Evolutionary conservation across 768 basidiomycete genomes (phyloP).

Genomic region (Rhodotorula toruloides): DNA sequence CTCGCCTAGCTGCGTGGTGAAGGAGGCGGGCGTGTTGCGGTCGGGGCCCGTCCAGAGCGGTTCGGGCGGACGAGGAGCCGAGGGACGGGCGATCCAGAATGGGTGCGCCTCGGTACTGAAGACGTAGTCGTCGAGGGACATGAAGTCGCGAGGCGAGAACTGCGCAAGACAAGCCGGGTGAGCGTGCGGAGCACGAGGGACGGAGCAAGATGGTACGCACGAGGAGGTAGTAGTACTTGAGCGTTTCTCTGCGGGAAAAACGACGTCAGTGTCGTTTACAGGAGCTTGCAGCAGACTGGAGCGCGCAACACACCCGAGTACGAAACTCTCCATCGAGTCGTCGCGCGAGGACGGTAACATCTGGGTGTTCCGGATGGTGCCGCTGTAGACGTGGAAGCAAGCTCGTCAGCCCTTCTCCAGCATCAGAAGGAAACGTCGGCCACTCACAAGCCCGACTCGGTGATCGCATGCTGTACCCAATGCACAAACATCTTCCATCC

Average conservation of each 20-base stretch:
- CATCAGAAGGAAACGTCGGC: not conserved
- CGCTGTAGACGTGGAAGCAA: not conserved
- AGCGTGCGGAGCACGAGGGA: slow-evolving; percentile 53
- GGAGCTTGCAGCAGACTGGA: slow-evolving; percentile 32
- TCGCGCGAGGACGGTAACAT: slow-evolving; percentile 10
- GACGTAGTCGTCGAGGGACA: slow-evolving; percentile 53
- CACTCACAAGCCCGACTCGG: slow-evolving; percentile 14
- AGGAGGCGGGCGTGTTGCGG: not conserved
- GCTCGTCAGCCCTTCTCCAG: no score
- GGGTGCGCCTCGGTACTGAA: slow-evolving; percentile 67
- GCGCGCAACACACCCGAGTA: slow-evolving; percentile 35
- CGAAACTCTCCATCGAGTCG: slow-evolving; percentile 37
- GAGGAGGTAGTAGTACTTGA: slow-evolving; percentile 38
- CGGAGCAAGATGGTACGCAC: not conserved
- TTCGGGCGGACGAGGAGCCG: not conserved
- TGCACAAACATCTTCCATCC: slow-evolving; percentile 51
- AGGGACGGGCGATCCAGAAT: slow-evolving; percentile 57
- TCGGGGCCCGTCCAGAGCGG: slow-evolving; percentile 28
- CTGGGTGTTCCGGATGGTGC: slow-evolving; percentile 29
- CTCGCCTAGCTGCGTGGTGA: slow-evolving; percentile 16
- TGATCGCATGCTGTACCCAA: slow-evolving; percentile 29
- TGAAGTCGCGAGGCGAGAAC: slow-evolving; percentile 60
- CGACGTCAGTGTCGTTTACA: not conserved
- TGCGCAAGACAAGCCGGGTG: slow-evolving; percentile 44
- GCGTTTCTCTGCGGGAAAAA: slow-evolving; percentile 56